Percentiles rank a stretch among this genome's conserved stretches.
These are phyloP conservation scores for Pseudophaeomoniella oleicola DNA, from an alignment of 2,329 filamentous ascomycete species.

Conservation along the genomic window DNA sequence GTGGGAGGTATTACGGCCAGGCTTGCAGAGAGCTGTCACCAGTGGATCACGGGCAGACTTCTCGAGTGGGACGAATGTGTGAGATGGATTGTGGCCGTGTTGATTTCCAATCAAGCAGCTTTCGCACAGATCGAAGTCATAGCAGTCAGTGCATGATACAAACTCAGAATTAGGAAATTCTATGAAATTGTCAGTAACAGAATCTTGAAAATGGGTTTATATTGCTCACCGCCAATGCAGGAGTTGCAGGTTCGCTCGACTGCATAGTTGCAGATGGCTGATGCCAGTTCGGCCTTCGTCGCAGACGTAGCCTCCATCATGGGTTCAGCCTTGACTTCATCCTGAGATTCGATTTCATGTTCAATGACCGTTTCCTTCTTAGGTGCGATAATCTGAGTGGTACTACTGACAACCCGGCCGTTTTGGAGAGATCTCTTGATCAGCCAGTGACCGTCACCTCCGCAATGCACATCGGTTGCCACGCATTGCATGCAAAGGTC, in stretches of 20 bases:
- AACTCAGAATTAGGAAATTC: constrained; percentile 66
- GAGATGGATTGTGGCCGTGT: constrained; percentile 84
- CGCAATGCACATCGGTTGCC: constrained; percentile 60
- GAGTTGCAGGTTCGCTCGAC: constrained; percentile 44
- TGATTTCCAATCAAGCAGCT: constrained; percentile 59
- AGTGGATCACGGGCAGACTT: constrained; percentile 21
- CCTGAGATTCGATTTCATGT: too few species aligned
- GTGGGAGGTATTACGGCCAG: constrained; percentile 71
- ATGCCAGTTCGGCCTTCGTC: constrained; percentile 7
- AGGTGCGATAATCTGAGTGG: constrained; percentile 63
- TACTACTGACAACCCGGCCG: constrained; percentile 70
- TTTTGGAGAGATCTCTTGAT: constrained; percentile 77
- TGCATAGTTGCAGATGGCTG: constrained; percentile 4
- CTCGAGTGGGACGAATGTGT: constrained; percentile 51
- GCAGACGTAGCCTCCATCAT: constrained; percentile 7
- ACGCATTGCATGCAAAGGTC: constrained; percentile 80
- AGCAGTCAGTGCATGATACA: constrained; percentile 69
- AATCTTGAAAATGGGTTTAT: constrained; percentile 1
- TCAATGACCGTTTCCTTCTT: constrained; percentile 31
- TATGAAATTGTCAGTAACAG: constrained; percentile 17
- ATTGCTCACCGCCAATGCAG: constrained; percentile 43
- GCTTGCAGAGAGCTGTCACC: constrained; percentile 53
- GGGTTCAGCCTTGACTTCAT: constrained; percentile 12
- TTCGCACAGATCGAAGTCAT: constrained; percentile 87
- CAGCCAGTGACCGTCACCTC: constrained; percentile 72